Evolutionary conservation across 148 eudicot genomes (phyloP).

Genomic region (Mesembryanthemum crystallinum): DNA sequence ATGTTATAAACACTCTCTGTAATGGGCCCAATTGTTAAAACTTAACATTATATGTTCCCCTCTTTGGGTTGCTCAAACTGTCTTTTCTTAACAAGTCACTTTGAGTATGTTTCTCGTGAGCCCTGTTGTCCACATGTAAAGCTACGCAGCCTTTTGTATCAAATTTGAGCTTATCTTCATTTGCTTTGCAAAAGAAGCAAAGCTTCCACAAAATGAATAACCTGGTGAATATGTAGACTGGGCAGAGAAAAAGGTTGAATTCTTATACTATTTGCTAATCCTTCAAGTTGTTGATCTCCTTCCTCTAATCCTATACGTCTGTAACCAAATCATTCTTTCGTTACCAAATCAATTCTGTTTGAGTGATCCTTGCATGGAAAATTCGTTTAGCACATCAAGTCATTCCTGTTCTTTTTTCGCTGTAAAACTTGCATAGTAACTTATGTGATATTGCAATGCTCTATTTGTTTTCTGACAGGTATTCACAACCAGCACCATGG

Average conservation of each 20-base stretch:
- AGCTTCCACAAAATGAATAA: neutral
- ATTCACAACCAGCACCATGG: constrained; percentile 57
- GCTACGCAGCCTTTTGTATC: neutral
- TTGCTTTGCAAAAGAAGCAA: neutral
- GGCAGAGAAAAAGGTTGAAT: neutral
- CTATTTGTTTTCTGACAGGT: constrained; percentile 38
- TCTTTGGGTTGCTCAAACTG: neutral
- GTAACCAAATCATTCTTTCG: neutral
- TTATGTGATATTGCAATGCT: neutral
- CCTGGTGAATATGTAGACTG: neutral
- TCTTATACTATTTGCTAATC: neutral
- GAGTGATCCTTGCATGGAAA: neutral
- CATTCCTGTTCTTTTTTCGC: neutral
- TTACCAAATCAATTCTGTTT: too few relatives aligned
- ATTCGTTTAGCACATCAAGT: neutral
- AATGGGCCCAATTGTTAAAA: too few relatives aligned
- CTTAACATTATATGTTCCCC: neutral
- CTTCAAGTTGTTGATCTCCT: neutral
- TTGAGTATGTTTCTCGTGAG: neutral
- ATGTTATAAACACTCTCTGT: too few relatives aligned
- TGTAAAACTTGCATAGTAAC: neutral
- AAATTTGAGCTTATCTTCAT: neutral
- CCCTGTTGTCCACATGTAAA: neutral
- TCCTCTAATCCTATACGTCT: neutral
- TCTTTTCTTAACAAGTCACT: neutral